Conservation (phyloP, 176 grass and related monocot species). For the Poa annua region DNA sequence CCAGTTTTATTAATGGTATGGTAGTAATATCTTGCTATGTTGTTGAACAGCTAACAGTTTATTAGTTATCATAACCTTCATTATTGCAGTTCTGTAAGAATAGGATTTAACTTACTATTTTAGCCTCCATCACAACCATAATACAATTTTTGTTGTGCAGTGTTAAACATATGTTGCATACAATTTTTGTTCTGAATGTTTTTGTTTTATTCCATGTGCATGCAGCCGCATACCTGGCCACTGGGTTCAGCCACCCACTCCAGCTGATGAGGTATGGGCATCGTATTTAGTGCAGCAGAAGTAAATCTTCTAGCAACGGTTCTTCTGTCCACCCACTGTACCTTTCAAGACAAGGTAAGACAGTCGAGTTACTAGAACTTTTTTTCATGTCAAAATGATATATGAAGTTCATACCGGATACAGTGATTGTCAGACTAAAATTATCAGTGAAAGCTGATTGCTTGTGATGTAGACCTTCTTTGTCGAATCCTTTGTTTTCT, state of each 20-base stretch:
- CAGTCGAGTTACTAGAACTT: slow-evolving; percentile 9
- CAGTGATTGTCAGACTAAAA: not conserved
- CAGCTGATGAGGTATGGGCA: slow-evolving; percentile 87
- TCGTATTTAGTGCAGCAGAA: slow-evolving; percentile 74
- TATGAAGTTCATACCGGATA: slow-evolving; percentile 9
- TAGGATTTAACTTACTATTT: slow-evolving; percentile 13
- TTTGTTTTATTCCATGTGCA: slow-evolving; percentile 32
- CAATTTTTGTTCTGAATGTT: slow-evolving; percentile 12
- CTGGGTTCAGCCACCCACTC: slow-evolving; percentile 81
- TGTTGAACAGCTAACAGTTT: slow-evolving; percentile 24
- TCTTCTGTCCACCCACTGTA: slow-evolving; percentile 34
- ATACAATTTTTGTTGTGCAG: not conserved
- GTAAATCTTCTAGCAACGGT: slow-evolving; percentile 44
- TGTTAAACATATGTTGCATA: not conserved
- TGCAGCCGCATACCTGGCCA: slow-evolving; percentile 82
- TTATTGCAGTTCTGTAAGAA: slow-evolving; percentile 15
- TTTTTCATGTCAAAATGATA: slow-evolving; percentile 15
- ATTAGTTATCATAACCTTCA: slow-evolving; percentile 25
- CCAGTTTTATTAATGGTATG: not conserved
- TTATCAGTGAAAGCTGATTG: slow-evolving; percentile 26
- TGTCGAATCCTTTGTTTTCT: slow-evolving; percentile 16
- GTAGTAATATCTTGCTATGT: not conserved
- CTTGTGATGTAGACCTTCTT: slow-evolving; percentile 13
- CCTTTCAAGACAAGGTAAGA: slow-evolving; percentile 40
- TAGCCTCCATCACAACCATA: not conserved